These are phyloP conservation scores for Sphagnum fallax DNA, from an alignment of 228 moss, liverwort and hornwort species.

Conservation along the genomic window DNA sequence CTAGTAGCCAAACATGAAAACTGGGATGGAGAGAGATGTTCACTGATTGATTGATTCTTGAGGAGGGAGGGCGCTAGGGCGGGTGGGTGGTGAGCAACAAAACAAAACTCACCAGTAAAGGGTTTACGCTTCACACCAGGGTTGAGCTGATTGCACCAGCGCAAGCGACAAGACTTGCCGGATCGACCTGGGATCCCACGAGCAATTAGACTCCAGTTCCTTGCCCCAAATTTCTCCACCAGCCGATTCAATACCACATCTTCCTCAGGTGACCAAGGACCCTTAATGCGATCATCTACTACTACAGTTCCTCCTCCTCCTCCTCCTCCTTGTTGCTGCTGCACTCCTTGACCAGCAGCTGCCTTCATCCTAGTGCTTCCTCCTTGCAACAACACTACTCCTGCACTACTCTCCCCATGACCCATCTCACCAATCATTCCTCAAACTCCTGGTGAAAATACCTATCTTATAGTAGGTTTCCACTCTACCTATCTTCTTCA, in stretches of 20 bases:
- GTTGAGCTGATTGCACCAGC: slow-evolving; percentile 99
- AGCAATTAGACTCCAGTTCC: slow-evolving; percentile 96
- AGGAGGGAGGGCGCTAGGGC: not conserved
- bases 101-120: slow-evolving; percentile 56
- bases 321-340: slow-evolving; percentile 1
- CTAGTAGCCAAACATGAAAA: not conserved
- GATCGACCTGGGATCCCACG: slow-evolving; percentile 88
- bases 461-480: not conserved
- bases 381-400: not conserved
- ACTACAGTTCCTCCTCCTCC: slow-evolving; percentile 9
- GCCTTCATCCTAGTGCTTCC: slow-evolving; percentile 4
- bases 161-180: slow-evolving; percentile 85
- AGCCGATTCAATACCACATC: slow-evolving; percentile 76
- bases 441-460: not conserved
- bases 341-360: slow-evolving; percentile 1
- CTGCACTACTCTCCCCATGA: not conserved
- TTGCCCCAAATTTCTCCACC: slow-evolving; percentile 84
- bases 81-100: not conserved
- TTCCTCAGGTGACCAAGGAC: slow-evolving; percentile 97
- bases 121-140: slow-evolving; percentile 97
- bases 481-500: not conserved
- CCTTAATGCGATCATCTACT: slow-evolving; percentile 83
- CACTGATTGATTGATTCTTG: not conserved
- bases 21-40: not conserved
- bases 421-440: slow-evolving; percentile 1